Conservation (phyloP, 805 yeast species). For the Sugiyamaella mastotermitis region DNA sequence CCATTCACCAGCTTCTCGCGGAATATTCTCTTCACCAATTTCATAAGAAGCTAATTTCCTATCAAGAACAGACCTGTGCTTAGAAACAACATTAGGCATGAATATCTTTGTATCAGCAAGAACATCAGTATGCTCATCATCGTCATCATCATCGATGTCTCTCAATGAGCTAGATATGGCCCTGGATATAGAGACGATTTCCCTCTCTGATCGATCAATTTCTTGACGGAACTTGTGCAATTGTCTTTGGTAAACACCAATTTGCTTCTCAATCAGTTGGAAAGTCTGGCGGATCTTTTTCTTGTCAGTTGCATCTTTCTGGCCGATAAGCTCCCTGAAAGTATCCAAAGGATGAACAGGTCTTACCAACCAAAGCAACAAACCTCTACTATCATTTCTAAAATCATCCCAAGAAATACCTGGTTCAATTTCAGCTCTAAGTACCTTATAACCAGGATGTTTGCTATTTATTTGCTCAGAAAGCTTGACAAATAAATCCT, state of each 20-base stretch:
- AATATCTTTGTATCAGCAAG: not conserved
- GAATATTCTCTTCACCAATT: no score
- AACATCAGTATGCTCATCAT: conserved; percentile 1
- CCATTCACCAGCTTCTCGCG: conserved; percentile 17
- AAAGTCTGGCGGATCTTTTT: not conserved
- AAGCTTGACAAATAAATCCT: conserved; percentile 14
- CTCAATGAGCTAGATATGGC: not conserved
- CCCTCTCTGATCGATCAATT: conserved; percentile 9
- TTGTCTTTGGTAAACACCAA: conserved; percentile 7
- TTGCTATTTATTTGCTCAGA: conserved; percentile 7
- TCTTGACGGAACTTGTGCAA: conserved; percentile 9
- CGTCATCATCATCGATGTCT: conserved; percentile 2
- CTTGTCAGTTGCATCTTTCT: not conserved
- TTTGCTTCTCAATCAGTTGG: conserved; percentile 6
- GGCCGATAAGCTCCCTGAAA: not conserved
- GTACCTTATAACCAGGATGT: conserved; percentile 14
- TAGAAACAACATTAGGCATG: not conserved
- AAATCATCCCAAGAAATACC: conserved; percentile 23
- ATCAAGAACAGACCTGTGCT: not conserved
- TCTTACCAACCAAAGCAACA: conserved; percentile 17
- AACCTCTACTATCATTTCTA: conserved; percentile 15
- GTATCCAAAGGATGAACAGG: not conserved
- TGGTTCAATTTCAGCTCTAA: conserved; percentile 19
- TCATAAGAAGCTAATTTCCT: not conserved
- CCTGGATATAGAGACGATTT: conserved; percentile 2